Conservation (phyloP, 768 basidiomycete genomes). For the Plicaturopsis crispa region DNA sequence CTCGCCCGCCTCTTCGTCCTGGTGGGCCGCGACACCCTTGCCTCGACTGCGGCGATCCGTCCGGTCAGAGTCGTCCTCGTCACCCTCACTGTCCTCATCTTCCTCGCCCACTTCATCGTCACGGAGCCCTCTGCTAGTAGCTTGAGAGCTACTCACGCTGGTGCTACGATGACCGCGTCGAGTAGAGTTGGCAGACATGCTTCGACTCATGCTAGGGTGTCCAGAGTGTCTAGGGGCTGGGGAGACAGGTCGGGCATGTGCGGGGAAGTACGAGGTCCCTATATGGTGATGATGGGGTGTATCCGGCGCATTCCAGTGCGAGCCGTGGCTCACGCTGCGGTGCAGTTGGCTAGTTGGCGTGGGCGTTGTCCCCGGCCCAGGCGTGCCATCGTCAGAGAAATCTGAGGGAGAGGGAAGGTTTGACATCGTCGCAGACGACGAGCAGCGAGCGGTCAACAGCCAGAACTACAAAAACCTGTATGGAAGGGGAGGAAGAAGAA, state of each 20-base stretch:
- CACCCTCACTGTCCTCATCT: slow-evolving; percentile 35
- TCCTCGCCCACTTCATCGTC: slow-evolving; percentile 49
- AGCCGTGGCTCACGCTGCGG: slow-evolving; percentile 41
- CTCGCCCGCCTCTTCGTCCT: slow-evolving; percentile 34
- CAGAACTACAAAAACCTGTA: too few species aligned
- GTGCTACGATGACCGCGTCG: slow-evolving; percentile 47
- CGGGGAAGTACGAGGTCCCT: slow-evolving; percentile 60
- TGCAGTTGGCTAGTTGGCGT: slow-evolving; percentile 32
- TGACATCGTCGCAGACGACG: slow-evolving; percentile 4
- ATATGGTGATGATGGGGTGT: slow-evolving; percentile 60
- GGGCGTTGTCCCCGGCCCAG: slow-evolving; percentile 33
- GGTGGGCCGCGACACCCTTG: slow-evolving; percentile 31
- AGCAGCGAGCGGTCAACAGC: too few species aligned
- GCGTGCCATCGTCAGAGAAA: slow-evolving; percentile 17
- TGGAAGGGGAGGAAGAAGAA: too few species aligned
- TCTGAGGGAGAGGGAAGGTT: slow-evolving; percentile 11
- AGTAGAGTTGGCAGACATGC: slow-evolving; percentile 44
- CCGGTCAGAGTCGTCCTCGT: slow-evolving; percentile 27
- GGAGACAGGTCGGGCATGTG: slow-evolving; percentile 30
- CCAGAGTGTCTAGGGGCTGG: slow-evolving; percentile 37
- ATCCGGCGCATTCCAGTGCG: slow-evolving; percentile 51
- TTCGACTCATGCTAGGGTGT: slow-evolving; percentile 36
- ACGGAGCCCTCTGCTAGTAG: slow-evolving; percentile 33
- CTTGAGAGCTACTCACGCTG: slow-evolving; percentile 53
- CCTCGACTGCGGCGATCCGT: slow-evolving; percentile 24